phyloP scores from a whole-genome alignment of 2,329 filamentous ascomycete species.

The Aspergillus sp. region DNA sequence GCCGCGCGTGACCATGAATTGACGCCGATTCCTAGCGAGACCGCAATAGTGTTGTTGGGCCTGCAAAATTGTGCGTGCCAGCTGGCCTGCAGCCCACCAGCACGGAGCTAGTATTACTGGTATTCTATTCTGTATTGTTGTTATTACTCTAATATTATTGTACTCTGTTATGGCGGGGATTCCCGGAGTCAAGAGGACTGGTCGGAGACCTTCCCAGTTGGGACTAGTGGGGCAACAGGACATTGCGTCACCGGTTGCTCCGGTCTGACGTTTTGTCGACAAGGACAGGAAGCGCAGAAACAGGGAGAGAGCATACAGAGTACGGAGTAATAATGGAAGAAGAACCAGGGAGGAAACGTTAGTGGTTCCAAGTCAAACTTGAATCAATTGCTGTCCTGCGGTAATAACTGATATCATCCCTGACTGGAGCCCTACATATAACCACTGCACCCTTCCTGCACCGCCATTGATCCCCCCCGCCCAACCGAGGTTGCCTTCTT shows the following conservation, averaged over 20 bases:
- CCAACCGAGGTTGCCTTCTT: constrained; percentile 20
- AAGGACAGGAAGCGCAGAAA: too few species aligned
- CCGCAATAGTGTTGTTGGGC: constrained; percentile 1
- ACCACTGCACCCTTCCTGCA: background rate
- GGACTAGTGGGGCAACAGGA: constrained; percentile 12
- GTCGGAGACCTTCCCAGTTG: constrained; percentile 7
- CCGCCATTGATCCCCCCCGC: constrained; percentile 15
- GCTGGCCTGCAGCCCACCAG: constrained; percentile 15
- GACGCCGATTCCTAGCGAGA: constrained; percentile 1
- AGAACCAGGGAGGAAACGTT: too few species aligned
- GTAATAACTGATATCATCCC: background rate
- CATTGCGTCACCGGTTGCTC: constrained; percentile 2
- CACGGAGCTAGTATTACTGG: constrained; percentile 8
- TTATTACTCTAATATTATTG: background rate
- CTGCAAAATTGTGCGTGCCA: constrained; percentile 12
- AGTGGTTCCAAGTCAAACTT: too few species aligned
- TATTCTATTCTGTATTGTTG: background rate
- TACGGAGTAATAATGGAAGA: too few species aligned
- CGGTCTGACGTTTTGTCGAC: constrained; percentile 5
- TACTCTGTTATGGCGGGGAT: constrained; percentile 10
- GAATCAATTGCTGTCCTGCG: too few species aligned
- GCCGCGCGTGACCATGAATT: constrained; percentile 1
- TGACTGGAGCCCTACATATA: background rate
- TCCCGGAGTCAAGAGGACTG: constrained; percentile 12
- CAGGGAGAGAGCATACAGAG: too few species aligned